phyloP scores from a whole-genome alignment of 2,329 filamentous ascomycete genomes.

The Fusarium bactridioides region DNA sequence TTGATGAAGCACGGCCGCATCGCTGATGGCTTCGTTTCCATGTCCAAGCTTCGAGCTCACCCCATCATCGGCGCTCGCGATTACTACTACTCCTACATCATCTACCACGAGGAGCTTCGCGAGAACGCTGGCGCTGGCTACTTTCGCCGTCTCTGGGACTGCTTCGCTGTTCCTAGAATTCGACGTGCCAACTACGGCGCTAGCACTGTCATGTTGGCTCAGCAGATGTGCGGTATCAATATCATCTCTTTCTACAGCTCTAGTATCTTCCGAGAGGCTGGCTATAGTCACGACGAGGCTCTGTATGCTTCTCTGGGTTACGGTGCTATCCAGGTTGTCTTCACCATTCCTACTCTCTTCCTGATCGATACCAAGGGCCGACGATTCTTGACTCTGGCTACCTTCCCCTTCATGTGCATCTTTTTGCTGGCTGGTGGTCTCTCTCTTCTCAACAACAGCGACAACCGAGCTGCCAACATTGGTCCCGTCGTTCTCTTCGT shows the following conservation, averaged over 20 bases:
- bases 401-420: constrained; percentile 19
- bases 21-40: constrained; percentile 64
- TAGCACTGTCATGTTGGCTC: constrained; percentile 81
- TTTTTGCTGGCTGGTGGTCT: constrained; percentile 9
- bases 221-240: constrained; percentile 75
- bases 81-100: constrained; percentile 62
- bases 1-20: constrained; percentile 71
- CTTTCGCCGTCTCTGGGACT: constrained; percentile 61
- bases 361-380: constrained; percentile 23
- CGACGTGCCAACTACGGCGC: constrained; percentile 78
- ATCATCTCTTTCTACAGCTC: constrained; percentile 44
- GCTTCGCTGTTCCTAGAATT: constrained; percentile 73
- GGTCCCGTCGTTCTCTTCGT: constrained; percentile 56
- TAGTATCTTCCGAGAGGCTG: constrained; percentile 7
- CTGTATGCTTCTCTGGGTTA: constrained; percentile 17
- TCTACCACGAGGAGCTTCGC: constrained; percentile 52
- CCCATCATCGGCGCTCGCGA: constrained; percentile 66
- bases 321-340: constrained; percentile 18
- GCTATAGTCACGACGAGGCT: not conserved
- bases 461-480: not conserved
- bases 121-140: constrained; percentile 51
- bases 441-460: not conserved
- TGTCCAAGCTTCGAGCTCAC: constrained; percentile 59
- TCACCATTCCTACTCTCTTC: constrained; percentile 25
- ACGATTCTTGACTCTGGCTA: constrained; percentile 10